Evolutionary conservation across 192 early-diverging fungal species (phyloP).

Genomic region (Coemansia sp.): DNA sequence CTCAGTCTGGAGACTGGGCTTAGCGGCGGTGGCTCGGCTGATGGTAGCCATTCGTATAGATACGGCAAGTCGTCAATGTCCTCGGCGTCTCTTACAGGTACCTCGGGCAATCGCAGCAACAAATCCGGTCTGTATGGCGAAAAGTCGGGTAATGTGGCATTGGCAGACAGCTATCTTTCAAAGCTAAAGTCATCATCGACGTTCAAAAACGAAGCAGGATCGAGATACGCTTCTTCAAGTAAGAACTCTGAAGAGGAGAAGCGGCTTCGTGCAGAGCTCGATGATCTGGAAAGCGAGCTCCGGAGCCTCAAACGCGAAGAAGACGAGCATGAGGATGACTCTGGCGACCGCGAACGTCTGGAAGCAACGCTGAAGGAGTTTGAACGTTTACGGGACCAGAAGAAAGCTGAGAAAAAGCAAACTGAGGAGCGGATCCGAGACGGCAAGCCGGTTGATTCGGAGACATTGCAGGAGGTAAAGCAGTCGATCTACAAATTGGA

Average conservation of each 20-base stretch:
- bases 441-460: neutral
- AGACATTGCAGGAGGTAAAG: constrained; percentile 47
- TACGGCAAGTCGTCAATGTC: constrained; percentile 20
- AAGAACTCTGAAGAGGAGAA: constrained; percentile 51
- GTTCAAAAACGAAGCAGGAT: constrained; percentile 48
- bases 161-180: constrained; percentile 56
- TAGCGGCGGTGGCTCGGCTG: neutral
- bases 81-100: neutral
- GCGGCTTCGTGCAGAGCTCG: constrained; percentile 44
- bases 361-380: constrained; percentile 31
- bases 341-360: constrained; percentile 13
- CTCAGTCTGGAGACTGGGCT: constrained; percentile 36
- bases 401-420: constrained; percentile 28
- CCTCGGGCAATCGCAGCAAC: neutral
- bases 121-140: constrained; percentile 53
- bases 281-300: constrained; percentile 42
- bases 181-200: constrained; percentile 54
- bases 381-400: constrained; percentile 28
- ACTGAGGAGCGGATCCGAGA: constrained; percentile 3
- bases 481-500: constrained; percentile 49
- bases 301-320: constrained; percentile 21
- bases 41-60: constrained; percentile 20
- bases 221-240: constrained; percentile 47
- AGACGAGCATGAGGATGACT: constrained; percentile 7
- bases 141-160: constrained; percentile 51